Base-by-base conservation (phyloP, 208 protist species). In the Lotmaria passim region DNA sequence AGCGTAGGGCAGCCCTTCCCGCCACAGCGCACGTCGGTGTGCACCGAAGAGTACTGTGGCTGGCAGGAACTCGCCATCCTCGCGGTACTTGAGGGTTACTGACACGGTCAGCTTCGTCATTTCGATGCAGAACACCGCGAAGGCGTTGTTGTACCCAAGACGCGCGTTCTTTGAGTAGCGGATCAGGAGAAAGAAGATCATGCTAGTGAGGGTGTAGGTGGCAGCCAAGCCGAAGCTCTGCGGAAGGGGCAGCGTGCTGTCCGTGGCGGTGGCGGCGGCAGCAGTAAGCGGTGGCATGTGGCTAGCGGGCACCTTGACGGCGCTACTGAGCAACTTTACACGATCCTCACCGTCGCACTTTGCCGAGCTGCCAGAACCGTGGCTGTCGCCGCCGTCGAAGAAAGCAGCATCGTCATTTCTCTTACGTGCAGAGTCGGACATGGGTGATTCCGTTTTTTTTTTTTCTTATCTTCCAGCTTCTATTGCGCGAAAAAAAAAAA, bases 91-190 rank as follows among this genome's bases (percentile, higher is more conserved):
- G 21, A 87, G 58, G 17, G 57, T 50, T 7, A 85, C 59, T 1
- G 81, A 88, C n/a, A 83, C 66, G 21, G 66, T 23, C 41, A 84
- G 50, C 66, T 93, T 93, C 19, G 75, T 56, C 36, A 81, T 19
- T 69, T 93, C 87, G 19, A 80, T 84, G 11, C 36, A 26, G 58
- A 90, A 79, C 7, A 93, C 81, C 26, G 79, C 44, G 4, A 69
- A 12, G 23, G 82, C 79, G 46, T 69, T 73, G 59, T 88, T 75
- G 76, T 85, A 86, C 21, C 12, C 52, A 0, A 78, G 30, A 7
- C 68, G 62, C n/a, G 70, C 26, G 10, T 63, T 71, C 53, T 86
- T 84, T 10, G 63, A 73, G 70, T 87, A 72, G 43, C 87, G 81
- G 48, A 93, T 89, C 1, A 62, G 26, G 1, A 89, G 73, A 34